Evolutionary conservation across 805 yeast genomes (phyloP).

Genomic region (Metschnikowia lachancei): DNA sequence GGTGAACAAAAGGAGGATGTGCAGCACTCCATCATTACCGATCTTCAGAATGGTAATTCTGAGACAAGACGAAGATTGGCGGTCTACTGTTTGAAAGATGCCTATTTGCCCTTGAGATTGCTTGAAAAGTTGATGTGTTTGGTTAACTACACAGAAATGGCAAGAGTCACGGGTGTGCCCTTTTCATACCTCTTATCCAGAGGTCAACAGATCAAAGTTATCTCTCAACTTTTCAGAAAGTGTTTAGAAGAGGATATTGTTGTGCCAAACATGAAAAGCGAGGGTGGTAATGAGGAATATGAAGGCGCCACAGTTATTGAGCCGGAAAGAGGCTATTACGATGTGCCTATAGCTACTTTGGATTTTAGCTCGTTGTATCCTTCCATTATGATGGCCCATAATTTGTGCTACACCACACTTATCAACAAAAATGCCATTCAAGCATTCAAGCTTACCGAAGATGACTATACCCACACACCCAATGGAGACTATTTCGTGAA

Average conservation of each 20-base stretch:
- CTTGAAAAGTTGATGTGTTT: constrained; percentile 93
- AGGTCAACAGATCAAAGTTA: constrained; percentile 97
- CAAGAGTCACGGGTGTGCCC: constrained; percentile 98
- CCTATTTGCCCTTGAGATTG: constrained; percentile 83
- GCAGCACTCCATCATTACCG: constrained; percentile 94
- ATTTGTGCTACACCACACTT: constrained; percentile 90
- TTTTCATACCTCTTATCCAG: constrained; percentile 82
- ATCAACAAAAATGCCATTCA: constrained; percentile 67
- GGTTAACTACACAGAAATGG: constrained; percentile 98
- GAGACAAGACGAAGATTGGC: constrained; percentile 95
- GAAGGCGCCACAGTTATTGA: constrained; percentile 99
- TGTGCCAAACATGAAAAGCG: constrained; percentile 83
- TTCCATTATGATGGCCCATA: constrained; percentile 85
- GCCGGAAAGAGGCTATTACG: constrained; percentile 92
- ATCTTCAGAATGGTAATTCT: constrained; percentile 84
- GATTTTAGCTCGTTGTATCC: constrained; percentile 98
- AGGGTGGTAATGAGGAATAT: constrained; percentile 84
- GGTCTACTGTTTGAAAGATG: constrained; percentile 95
- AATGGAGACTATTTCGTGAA: constrained; percentile 90
- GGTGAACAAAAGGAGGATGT: constrained; percentile 98
- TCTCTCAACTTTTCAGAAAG: constrained; percentile 91
- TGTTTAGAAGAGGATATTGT: constrained; percentile 84
- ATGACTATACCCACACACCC: constrained; percentile 84
- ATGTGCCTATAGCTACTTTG: constrained; percentile 93
- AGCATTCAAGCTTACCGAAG: constrained; percentile 57